phyloP scores from a whole-genome alignment of 2,329 filamentous ascomycete genomes.

The Diaporthe ampelina region DNA sequence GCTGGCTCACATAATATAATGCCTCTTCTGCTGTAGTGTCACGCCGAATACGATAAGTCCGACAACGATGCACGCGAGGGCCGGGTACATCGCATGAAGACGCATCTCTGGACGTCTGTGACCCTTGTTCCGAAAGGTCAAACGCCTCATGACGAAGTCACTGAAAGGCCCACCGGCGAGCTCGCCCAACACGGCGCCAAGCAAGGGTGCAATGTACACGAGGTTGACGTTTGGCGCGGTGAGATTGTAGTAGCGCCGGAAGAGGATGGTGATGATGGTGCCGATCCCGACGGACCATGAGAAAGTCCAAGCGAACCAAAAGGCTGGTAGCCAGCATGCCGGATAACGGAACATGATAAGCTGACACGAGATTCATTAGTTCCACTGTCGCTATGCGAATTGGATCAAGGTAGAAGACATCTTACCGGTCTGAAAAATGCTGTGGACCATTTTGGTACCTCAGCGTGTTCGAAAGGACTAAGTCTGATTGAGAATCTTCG shows the following conservation, averaged over 20 bases:
- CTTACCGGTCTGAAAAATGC: not conserved
- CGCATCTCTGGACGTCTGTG: not conserved
- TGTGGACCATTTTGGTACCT: constrained; percentile 1
- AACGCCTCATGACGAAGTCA: not conserved
- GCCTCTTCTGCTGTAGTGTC: not conserved
- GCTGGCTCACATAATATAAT: not conserved
- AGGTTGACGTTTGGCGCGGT: not conserved
- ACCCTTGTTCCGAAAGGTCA: not conserved
- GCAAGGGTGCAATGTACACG: not conserved
- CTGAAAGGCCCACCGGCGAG: not conserved
- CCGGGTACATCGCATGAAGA: constrained; percentile 1
- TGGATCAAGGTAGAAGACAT: too few species aligned
- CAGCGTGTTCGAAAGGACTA: not conserved
- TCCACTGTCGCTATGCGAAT: too few species aligned
- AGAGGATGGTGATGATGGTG: not conserved
- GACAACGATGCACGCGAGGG: not conserved
- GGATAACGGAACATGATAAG: constrained; percentile 3
- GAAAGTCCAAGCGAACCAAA: constrained; percentile 17
- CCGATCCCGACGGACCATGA: constrained; percentile 1
- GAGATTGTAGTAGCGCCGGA: not conserved
- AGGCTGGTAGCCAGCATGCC: constrained; percentile 4
- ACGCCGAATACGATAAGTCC: not conserved
- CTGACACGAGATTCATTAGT: too few species aligned
- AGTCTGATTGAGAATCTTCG: not conserved
- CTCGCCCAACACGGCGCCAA: not conserved